A percentile compares a stretch with the other conserved stretches of the same genome.
Conservation (phyloP, 305 asterid genomes). For the Solanum aculeatissimum region DNA sequence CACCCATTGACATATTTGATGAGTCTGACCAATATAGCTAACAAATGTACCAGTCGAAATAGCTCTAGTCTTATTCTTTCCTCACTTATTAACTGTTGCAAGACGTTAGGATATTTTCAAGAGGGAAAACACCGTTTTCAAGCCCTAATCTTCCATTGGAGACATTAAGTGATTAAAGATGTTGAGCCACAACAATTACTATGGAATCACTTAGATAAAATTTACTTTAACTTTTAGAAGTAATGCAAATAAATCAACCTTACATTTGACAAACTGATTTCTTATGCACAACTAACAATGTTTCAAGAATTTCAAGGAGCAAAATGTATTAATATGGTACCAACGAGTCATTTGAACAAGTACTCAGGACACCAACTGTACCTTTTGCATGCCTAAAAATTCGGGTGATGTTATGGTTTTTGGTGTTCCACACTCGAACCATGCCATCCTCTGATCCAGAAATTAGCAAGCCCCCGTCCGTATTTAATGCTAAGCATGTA, state of each 20-base stretch:
- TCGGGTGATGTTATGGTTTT: conserved; percentile 46
- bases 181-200: background rate
- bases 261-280: background rate
- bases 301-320: background rate
- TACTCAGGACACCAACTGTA: conserved; percentile 1
- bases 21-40: background rate
- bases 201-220: background rate
- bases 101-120: background rate
- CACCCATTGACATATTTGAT: too few relatives aligned
- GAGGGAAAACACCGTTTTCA: background rate
- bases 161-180: background rate
- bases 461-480: conserved; percentile 53
- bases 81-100: background rate
- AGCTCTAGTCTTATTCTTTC: background rate
- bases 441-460: conserved; percentile 92
- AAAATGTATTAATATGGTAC: background rate
- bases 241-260: background rate
- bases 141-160: background rate
- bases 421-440: conserved; percentile 82
- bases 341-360: background rate
- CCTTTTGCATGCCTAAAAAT: conserved; percentile 69
- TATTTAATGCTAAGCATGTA: conserved; percentile 69
- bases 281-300: background rate
- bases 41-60: background rate
- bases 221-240: background rate